Percentiles rank a stretch among this genome's conserved stretches.
Conservation (phyloP, 352 stramenopile genomes). For the Aphanomyces euteiches region DNA sequence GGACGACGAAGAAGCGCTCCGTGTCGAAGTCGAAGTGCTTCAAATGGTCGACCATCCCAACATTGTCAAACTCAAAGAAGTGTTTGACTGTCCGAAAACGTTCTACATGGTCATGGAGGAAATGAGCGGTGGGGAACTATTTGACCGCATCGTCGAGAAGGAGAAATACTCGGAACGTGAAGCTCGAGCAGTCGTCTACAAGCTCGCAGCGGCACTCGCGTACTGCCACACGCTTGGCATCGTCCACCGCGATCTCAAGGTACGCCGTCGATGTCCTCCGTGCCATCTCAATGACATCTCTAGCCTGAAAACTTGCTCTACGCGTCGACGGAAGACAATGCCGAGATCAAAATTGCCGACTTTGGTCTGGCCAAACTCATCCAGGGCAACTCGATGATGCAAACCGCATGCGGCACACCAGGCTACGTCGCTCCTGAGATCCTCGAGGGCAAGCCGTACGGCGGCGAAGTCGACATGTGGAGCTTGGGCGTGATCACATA, state of each 20-base stretch:
- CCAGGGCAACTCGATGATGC: slow-evolving; percentile 90
- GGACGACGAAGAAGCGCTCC: slow-evolving; percentile 77
- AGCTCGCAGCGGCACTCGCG: slow-evolving; percentile 73
- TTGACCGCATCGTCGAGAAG: slow-evolving; percentile 90
- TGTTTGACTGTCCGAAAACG: slow-evolving; percentile 85
- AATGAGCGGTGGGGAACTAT: slow-evolving; percentile 88
- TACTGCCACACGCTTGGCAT: slow-evolving; percentile 89
- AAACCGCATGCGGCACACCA: slow-evolving; percentile 93
- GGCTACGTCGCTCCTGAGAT: slow-evolving; percentile 97
- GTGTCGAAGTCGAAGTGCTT: slow-evolving; percentile 80
- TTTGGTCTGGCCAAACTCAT: slow-evolving; percentile 91
- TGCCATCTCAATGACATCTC: no score
- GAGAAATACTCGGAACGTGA: slow-evolving; percentile 90
- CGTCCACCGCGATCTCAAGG: slow-evolving; percentile 85
- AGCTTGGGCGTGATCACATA: slow-evolving; percentile 96
- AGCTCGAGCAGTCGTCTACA: slow-evolving; percentile 75
- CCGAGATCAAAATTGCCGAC: slow-evolving; percentile 92
- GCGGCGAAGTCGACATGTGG: slow-evolving; percentile 93
- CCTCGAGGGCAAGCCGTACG: slow-evolving; percentile 90
- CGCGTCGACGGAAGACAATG: slow-evolving; percentile 76
- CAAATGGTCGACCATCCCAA: slow-evolving; percentile 80
- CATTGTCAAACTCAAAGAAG: slow-evolving; percentile 83
- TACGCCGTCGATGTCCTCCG: background rate
- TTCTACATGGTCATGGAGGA: slow-evolving; percentile 93
- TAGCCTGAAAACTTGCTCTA: slow-evolving; percentile 88